Evolutionary conservation across 129 eudicot genomes (phyloP), one percentile per base, ranked within the genome.

Genomic region (Dittrichia graveolens): DNA sequence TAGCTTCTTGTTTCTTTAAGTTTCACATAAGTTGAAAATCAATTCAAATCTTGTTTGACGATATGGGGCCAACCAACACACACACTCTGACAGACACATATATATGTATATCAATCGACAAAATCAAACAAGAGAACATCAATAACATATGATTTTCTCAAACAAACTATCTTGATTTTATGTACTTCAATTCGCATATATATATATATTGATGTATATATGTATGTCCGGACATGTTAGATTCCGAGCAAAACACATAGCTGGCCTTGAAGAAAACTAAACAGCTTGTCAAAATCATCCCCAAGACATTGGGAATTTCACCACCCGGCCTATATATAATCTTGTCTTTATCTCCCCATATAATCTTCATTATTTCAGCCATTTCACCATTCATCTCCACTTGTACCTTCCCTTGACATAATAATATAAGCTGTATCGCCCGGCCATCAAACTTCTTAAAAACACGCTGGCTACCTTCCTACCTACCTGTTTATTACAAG

Each of bases 271-370:
- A 52, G 34, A 15, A 52, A 65, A 78, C 77, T 24, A 71, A 67
- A 76, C 31, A 24, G 31, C 31, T 70, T 13, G 70, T 16, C 38
- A 69, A 65, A 61, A 71, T 43, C 71, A 78, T 71, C 56, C 73
- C 72, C 71, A 70, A 8, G n/a, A 52, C 77, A 78, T 78, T 50
- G 82, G 5, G 7, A 78, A 37, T 71, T 71, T 61, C 82, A 78
- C 82, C 82, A 70, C 24, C 40, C 1, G 31, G 1, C 31, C 42
- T 3, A 61, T 71, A 61, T 64, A 19, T 24, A 24, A 24, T 24
- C 3, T 72, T 75, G 78, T 81, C 80, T 19, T 76, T 69, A 56
- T 76, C 59, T 41, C 75, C 58, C 69, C 75, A 52, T 40, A 69
- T 60, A 60, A 35, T 42, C 78, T 65, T 72, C 65, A 65, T 9